A percentile compares a stretch with the other conserved stretches of the same genome.
Evolutionary conservation across 2,329 filamentous ascomycete genomes (phyloP).

Genomic region (Diplodia sapinea): DNA sequence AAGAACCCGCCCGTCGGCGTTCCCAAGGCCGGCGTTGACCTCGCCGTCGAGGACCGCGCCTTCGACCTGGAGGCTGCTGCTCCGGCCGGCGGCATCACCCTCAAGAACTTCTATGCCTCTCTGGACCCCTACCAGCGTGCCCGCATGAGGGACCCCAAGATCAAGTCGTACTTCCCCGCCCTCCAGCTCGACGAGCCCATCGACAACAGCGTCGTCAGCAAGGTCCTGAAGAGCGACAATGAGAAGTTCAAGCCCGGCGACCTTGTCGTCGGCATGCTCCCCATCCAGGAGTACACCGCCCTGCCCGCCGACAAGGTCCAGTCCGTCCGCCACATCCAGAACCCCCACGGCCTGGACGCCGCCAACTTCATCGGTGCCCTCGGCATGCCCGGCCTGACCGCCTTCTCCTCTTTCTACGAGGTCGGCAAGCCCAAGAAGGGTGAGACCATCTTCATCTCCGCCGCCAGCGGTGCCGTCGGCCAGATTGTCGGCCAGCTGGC

Average conservation of each 20-base stretch:
- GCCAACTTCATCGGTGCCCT: slow-evolving; percentile 75
- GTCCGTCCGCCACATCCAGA: slow-evolving; percentile 64
- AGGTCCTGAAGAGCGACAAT: slow-evolving; percentile 73
- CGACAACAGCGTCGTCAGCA: slow-evolving; percentile 66
- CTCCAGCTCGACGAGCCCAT: slow-evolving; percentile 69
- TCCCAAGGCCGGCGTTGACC: slow-evolving; percentile 73
- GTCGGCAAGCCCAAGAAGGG: slow-evolving; percentile 77
- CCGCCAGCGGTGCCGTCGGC: slow-evolving; percentile 80
- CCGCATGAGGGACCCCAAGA: slow-evolving; percentile 69
- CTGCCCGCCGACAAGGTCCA: slow-evolving; percentile 57
- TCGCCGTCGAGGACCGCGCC: slow-evolving; percentile 68
- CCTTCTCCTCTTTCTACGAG: slow-evolving; percentile 75
- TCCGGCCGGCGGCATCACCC: slow-evolving; percentile 68
- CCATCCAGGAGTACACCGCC: slow-evolving; percentile 72
- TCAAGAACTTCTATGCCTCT: slow-evolving; percentile 74
- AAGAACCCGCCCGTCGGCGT: slow-evolving; percentile 69
- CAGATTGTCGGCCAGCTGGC: slow-evolving; percentile 83
- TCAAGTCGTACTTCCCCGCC: slow-evolving; percentile 71
- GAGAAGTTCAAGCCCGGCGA: slow-evolving; percentile 70
- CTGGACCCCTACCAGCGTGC: slow-evolving; percentile 87
- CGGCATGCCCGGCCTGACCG: slow-evolving; percentile 79
- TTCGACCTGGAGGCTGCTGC: slow-evolving; percentile 69
- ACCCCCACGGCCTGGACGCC: slow-evolving; percentile 70
- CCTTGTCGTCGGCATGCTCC: slow-evolving; percentile 62
- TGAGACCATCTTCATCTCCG: slow-evolving; percentile 82